A percentile compares a stretch with the other conserved stretches of the same genome.
Conservation (phyloP, 331 rosid genomes). For the Stylosanthes scabra region DNA sequence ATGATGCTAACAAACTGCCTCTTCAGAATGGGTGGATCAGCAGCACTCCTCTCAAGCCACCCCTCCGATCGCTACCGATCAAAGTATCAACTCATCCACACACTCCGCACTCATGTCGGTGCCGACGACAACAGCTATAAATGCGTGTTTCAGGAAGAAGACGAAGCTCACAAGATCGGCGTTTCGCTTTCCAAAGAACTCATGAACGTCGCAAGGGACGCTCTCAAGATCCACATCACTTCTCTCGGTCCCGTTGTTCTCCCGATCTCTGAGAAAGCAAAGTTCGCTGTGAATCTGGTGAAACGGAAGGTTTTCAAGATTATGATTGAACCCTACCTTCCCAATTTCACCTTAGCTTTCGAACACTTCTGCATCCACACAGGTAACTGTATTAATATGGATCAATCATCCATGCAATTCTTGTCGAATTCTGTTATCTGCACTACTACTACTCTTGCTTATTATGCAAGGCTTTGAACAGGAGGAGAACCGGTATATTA, state of each 20-base stretch:
- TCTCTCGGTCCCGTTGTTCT: conserved; percentile 46
- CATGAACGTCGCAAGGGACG: conserved; percentile 48
- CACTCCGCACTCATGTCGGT: conserved; percentile 47
- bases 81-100: conserved; percentile 41
- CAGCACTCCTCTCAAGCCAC: conserved; percentile 43
- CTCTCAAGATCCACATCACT: conserved; percentile 42
- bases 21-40: conserved; percentile 47
- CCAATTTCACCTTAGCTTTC: conserved; percentile 41
- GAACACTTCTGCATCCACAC: conserved; percentile 50
- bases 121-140: conserved; percentile 39
- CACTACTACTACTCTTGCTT: no score
- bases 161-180: background rate
- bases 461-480: no score
- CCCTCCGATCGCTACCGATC: conserved; percentile 35
- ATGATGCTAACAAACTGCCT: conserved; percentile 46
- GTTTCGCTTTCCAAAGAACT: conserved; percentile 45
- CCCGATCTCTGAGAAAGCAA: conserved; percentile 35
- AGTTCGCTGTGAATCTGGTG: background rate
- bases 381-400: no score
- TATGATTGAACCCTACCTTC: conserved; percentile 37
- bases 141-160: conserved; percentile 42
- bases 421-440: no score
- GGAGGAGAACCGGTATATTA: no score
- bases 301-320: conserved; percentile 28
- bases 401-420: no score